A percentile compares a stretch with the other conserved stretches of the same genome.
Conservation (phyloP, 2,329 filamentous ascomycete genomes). For the Magnaporthiopsis rhizophila region DNA sequence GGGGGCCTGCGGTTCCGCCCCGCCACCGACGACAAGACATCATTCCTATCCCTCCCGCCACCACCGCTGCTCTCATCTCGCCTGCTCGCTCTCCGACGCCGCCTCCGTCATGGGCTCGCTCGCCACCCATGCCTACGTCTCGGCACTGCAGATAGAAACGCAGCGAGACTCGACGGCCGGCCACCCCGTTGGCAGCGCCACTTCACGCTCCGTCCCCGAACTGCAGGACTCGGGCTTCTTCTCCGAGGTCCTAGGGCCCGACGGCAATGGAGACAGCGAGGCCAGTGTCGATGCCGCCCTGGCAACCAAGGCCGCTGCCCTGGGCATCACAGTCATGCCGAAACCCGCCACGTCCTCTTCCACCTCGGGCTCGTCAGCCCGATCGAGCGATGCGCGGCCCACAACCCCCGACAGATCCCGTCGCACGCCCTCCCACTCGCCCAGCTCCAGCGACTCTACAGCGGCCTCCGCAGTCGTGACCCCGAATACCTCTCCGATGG, state of each 20-base stretch:
- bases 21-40: not conserved
- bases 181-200: conserved; percentile 7
- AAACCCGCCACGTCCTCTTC: conserved; percentile 8
- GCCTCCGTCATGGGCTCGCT: conserved; percentile 15
- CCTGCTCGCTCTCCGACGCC: conserved; percentile 3
- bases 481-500: not conserved
- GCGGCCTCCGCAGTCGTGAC: not conserved
- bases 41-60: not conserved
- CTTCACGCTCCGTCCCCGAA: conserved; percentile 20
- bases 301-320: conserved; percentile 23
- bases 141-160: not conserved
- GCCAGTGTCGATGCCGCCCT: conserved; percentile 28
- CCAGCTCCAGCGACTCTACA: not conserved
- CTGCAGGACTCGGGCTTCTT: conserved; percentile 31
- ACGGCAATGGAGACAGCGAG: conserved; percentile 25
- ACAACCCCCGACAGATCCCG: not conserved
- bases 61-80: not conserved
- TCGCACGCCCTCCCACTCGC: not conserved
- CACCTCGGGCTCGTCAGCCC: not conserved
- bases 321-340: conserved; percentile 25
- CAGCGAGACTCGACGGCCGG: conserved; percentile 12
- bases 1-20: conserved; percentile 2
- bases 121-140: conserved; percentile 12
- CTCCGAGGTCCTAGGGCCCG: conserved; percentile 28
- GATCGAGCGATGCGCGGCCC: not conserved